These are phyloP conservation scores for Cornus kousa DNA, from an alignment of 148 eudicot species.

Conservation along the genomic window DNA sequence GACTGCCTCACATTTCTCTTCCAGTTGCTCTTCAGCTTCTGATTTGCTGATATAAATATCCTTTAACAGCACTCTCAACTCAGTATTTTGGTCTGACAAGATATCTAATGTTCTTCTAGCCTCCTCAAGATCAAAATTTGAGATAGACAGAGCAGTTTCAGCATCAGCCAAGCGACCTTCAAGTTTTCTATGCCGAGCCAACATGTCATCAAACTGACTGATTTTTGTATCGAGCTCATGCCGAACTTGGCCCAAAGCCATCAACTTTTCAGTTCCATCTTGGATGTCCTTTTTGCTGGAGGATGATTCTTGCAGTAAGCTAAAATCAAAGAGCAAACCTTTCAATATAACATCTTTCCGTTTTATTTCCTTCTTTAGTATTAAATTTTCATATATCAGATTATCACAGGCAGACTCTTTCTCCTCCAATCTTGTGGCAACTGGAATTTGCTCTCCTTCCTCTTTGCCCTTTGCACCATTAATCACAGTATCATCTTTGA, in stretches of 20 bases:
- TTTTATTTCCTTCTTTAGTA: slow-evolving; percentile 46
- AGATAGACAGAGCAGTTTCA: slow-evolving; percentile 32
- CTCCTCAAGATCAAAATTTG: slow-evolving; percentile 47
- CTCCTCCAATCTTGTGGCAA: slow-evolving; percentile 14
- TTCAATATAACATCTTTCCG: slow-evolving; percentile 49
- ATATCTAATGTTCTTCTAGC: slow-evolving; percentile 30
- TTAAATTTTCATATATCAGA: slow-evolving; percentile 24
- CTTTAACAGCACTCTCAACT: slow-evolving; percentile 41
- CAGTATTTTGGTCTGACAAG: slow-evolving; percentile 40
- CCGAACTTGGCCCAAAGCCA: slow-evolving; percentile 42
- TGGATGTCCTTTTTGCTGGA: slow-evolving; percentile 48
- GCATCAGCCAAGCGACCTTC: slow-evolving; percentile 38
- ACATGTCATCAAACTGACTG: slow-evolving; percentile 38
- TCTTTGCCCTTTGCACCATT: slow-evolving; percentile 3
- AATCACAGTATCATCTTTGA: neutral
- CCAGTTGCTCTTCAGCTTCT: slow-evolving; percentile 45
- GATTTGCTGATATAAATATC: slow-evolving; percentile 47
- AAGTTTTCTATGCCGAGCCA: slow-evolving; percentile 30
- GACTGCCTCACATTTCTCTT: slow-evolving; percentile 51
- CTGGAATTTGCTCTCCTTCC: slow-evolving; percentile 11
- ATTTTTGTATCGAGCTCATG: slow-evolving; percentile 44
- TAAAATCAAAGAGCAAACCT: slow-evolving; percentile 62
- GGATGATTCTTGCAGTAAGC: slow-evolving; percentile 60
- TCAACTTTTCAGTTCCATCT: slow-evolving; percentile 47
- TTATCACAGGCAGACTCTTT: slow-evolving; percentile 19